phyloP scores from a whole-genome alignment of 2,329 filamentous ascomycete species.

The Aurifilum marmelostoma region DNA sequence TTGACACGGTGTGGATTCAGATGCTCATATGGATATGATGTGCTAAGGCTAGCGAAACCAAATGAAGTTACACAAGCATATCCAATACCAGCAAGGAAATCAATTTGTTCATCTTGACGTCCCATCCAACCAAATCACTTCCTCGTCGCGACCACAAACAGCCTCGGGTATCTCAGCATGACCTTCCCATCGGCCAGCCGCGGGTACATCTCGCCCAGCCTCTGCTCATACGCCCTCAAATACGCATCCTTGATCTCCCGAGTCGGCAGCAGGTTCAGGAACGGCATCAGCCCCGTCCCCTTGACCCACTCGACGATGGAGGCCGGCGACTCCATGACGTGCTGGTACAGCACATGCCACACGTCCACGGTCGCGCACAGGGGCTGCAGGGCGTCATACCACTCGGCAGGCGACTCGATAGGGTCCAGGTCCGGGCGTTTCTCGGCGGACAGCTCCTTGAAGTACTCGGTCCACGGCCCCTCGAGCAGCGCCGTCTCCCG shows the following conservation, averaged over 20 bases:
- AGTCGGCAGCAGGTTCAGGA: conserved; percentile 49
- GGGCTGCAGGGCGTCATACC: conserved; percentile 54
- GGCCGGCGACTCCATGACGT: conserved; percentile 50
- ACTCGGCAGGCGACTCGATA: conserved; percentile 50
- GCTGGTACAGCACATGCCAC: conserved; percentile 59
- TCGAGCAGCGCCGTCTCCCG: conserved; percentile 43
- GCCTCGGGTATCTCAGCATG: conserved; percentile 56
- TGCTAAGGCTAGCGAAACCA: too few species aligned
- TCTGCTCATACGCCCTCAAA: conserved; percentile 49
- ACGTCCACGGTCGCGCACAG: conserved; percentile 50
- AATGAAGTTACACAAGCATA: too few species aligned
- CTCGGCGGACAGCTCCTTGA: conserved; percentile 33
- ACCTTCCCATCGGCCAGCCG: conserved; percentile 54
- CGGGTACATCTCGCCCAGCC: conserved; percentile 49
- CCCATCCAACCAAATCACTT: conserved; percentile 17
- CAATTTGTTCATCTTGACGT: neutral
- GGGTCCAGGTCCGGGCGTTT: conserved; percentile 46
- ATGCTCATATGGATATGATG: too few species aligned
- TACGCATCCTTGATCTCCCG: conserved; percentile 47
- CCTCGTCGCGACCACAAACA: conserved; percentile 56
- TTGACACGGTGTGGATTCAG: neutral
- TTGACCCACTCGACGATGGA: conserved; percentile 64
- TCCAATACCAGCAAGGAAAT: neutral
- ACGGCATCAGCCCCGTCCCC: conserved; percentile 60
- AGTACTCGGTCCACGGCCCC: conserved; percentile 32